phyloP scores from a whole-genome alignment of 2,329 filamentous ascomycete genomes.

The Fusarium sp. region DNA sequence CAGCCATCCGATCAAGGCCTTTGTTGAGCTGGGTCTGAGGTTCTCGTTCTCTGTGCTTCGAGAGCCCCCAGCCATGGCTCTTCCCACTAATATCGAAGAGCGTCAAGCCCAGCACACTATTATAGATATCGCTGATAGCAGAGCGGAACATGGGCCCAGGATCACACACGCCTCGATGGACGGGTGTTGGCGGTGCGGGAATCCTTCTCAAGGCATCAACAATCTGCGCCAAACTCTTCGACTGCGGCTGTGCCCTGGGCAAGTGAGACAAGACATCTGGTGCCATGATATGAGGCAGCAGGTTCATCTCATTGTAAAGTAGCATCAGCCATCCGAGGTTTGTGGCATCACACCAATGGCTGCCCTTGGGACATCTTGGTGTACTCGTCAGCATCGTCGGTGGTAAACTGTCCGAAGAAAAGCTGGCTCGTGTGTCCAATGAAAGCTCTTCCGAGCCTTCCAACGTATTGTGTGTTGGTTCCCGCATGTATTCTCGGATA shows the following conservation, averaged over 20 bases:
- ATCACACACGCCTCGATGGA: slow-evolving; percentile 60
- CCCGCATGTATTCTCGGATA: slow-evolving; percentile 59
- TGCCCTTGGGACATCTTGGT: slow-evolving; percentile 61
- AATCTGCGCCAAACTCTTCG: slow-evolving; percentile 57
- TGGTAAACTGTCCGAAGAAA: slow-evolving; percentile 27
- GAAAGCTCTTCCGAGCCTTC: slow-evolving; percentile 32
- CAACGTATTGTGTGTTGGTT: slow-evolving; percentile 34
- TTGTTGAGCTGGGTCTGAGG: slow-evolving; percentile 49
- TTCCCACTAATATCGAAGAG: slow-evolving; percentile 60
- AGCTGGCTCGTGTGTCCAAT: slow-evolving; percentile 34
- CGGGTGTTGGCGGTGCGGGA: slow-evolving; percentile 55
- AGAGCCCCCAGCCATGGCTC: slow-evolving; percentile 61
- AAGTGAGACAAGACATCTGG: slow-evolving; percentile 42
- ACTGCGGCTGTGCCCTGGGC: slow-evolving; percentile 41
- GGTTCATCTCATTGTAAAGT: slow-evolving; percentile 58
- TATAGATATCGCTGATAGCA: slow-evolving; percentile 61
- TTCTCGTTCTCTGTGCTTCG: slow-evolving; percentile 50
- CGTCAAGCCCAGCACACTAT: slow-evolving; percentile 61
- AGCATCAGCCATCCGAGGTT: slow-evolving; percentile 66
- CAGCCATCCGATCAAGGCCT: slow-evolving; percentile 48
- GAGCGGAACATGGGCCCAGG: slow-evolving; percentile 59
- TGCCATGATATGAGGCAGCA: slow-evolving; percentile 55
- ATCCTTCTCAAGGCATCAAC: slow-evolving; percentile 56
- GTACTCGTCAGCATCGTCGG: slow-evolving; percentile 48
- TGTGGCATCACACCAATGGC: slow-evolving; percentile 61